Base-by-base conservation (phyloP, 2,329 filamentous ascomycete genomes). In the Curvularia lunata region DNA sequence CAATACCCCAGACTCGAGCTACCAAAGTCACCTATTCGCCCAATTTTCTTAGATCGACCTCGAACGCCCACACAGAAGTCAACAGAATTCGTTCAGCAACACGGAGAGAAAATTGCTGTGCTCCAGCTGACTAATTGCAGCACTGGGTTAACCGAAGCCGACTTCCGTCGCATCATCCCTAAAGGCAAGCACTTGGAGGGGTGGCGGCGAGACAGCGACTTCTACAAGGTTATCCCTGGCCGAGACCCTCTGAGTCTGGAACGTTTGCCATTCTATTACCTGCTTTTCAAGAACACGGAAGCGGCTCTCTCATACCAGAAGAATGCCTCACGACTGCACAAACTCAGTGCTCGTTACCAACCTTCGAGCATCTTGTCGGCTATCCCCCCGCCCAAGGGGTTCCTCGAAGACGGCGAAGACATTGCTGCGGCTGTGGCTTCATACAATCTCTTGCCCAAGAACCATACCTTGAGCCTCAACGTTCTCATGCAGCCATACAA, bases 121-220 rank as follows among this genome's bases (percentile, higher is more conserved):
- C 80, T 93, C 40, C 79, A 88, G 41, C 76, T 92, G 37, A 80
- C 80, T 19, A 83, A 85, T 38, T 75, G 72, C 59, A 75, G 73
- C 56, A 75, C 65, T 16, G 66, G 84, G 19, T 81, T 93, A 42
- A 80, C 81, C 19, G 84, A 88, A 65, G 84, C 83, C 63, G 91
- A 94, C 77, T 93, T 94, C 75, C 83, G 86, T 62, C 87, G 90
- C 54, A 76, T 92, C 18, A 82, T 86, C 5, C 83, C 84, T 1
- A 84, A 83, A 66, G 85, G 86, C 45, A 76, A 80, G 52, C 86
- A 90, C 65, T 83, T 93, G 32, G 86, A 89, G 60, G 83, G 83
- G 40, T 92, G 90, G 90, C 81, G 84, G 18, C 68, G 74, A 18
- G 71, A 77, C 9, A 82, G 81, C 54, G 85, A 86, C 27, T 86